phyloP scores from a whole-genome alignment of 441 rosid genomes.

The Bocquillonia castaneifolia region DNA sequence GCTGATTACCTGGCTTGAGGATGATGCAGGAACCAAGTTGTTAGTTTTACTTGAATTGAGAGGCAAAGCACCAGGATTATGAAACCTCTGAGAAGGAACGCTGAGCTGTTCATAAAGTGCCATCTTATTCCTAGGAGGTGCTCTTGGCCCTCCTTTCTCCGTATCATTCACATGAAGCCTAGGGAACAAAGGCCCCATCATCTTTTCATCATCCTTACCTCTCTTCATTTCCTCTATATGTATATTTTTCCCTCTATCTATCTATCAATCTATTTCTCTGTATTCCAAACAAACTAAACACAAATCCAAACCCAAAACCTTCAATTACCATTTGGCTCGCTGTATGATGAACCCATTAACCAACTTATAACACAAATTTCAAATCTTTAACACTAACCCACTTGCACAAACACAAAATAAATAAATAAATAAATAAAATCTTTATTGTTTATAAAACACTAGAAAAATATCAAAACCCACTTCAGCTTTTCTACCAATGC shows the following conservation, averaged over 20 bases:
- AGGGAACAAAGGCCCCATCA: constrained; percentile 75
- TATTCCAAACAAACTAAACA: constrained; percentile 3
- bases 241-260: background rate
- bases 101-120: constrained; percentile 92
- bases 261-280: constrained; percentile 16
- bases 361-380: too few species aligned
- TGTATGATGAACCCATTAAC: too few species aligned
- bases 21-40: constrained; percentile 39
- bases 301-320: background rate
- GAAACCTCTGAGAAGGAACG: constrained; percentile 74
- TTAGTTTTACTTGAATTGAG: constrained; percentile 23
- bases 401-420: background rate
- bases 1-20: constrained; percentile 61
- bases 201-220: constrained; percentile 63
- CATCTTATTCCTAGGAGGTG: constrained; percentile 99
- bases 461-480: background rate
- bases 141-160: constrained; percentile 84
- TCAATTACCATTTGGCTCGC: too few species aligned
- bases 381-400: constrained; percentile 9
- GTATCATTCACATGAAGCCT: constrained; percentile 85
- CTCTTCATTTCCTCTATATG: constrained; percentile 46
- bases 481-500: background rate
- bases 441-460: background rate
- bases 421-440: too few species aligned
- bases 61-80: constrained; percentile 34